Percentiles rank a stretch among this genome's conserved stretches.
phyloP scores from a whole-genome alignment of 1,284 basidiomycete species.

The Boletus nobilissimus region DNA sequence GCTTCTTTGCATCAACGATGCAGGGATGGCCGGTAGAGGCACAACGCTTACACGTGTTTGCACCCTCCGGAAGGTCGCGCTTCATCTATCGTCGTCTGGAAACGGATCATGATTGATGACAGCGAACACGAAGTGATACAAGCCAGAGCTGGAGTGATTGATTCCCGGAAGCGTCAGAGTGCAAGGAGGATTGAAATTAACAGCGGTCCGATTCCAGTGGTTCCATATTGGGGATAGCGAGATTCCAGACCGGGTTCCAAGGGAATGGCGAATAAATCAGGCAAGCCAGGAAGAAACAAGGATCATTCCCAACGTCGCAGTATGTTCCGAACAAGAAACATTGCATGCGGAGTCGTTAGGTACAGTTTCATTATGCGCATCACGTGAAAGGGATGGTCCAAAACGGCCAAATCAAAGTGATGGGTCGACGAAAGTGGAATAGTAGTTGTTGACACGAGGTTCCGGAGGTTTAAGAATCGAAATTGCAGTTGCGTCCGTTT shows the following conservation, averaged over 20 bases:
- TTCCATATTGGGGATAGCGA: constrained; percentile 30
- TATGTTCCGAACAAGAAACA: constrained; percentile 28
- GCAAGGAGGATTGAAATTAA: constrained; percentile 19
- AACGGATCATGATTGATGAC: constrained; percentile 27
- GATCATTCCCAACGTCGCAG: constrained; percentile 15
- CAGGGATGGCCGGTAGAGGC: constrained; percentile 74
- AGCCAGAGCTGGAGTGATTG: constrained; percentile 9
- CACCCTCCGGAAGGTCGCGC: constrained; percentile 76
- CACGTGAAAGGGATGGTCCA: constrained; percentile 12
- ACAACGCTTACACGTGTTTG: constrained; percentile 78
- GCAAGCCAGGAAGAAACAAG: constrained; percentile 4
- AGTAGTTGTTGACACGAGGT: constrained; percentile 38
- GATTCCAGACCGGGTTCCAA: constrained; percentile 18
- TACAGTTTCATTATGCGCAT: neutral
- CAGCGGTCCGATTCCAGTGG: constrained; percentile 23
- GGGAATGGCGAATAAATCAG: constrained; percentile 15
- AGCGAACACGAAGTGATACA: constrained; percentile 11
- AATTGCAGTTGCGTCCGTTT: constrained; percentile 40
- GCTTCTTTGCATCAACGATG: constrained; percentile 83
- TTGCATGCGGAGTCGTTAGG: neutral
- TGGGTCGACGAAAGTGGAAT: constrained; percentile 21
- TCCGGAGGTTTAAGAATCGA: constrained; percentile 39
- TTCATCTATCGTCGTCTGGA: constrained; percentile 67
- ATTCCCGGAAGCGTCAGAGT: constrained; percentile 12
- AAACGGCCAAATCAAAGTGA: constrained; percentile 8